Percentiles rank a stretch among this genome's conserved stretches.
Evolutionary conservation across 441 rosid species (phyloP).

Genomic region (Syzygium malaccense): DNA sequence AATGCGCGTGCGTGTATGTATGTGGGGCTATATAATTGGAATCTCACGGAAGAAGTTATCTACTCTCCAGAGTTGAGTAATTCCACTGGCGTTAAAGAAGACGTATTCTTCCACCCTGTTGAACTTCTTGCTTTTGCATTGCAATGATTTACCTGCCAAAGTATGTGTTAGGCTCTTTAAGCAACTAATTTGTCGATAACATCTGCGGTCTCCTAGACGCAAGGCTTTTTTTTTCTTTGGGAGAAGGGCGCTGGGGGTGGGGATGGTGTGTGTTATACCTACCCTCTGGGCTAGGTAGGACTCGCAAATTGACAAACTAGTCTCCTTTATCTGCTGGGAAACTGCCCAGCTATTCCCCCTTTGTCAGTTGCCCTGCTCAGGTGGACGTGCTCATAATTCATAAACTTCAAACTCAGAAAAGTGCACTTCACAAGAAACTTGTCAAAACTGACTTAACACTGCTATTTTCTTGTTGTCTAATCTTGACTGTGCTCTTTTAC

Average conservation of each 20-base stretch:
- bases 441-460: neutral
- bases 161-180: neutral
- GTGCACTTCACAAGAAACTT: neutral
- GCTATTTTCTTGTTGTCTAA: neutral
- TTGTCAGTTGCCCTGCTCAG: neutral
- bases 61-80: neutral
- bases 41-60: neutral
- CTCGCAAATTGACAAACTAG: neutral
- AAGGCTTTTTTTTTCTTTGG: neutral
- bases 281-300: neutral
- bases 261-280: neutral
- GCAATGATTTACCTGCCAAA: neutral
- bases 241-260: neutral
- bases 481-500: neutral
- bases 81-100: neutral
- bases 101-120: neutral
- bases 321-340: neutral
- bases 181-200: neutral
- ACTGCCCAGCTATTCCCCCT: neutral
- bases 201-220: neutral
- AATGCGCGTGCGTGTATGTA: neutral
- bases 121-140: neutral
- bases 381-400: neutral
- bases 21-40: neutral
- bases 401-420: neutral